Conservation (phyloP, 1,284 basidiomycete species). For the Cryptococcus amylolentus region DNA sequence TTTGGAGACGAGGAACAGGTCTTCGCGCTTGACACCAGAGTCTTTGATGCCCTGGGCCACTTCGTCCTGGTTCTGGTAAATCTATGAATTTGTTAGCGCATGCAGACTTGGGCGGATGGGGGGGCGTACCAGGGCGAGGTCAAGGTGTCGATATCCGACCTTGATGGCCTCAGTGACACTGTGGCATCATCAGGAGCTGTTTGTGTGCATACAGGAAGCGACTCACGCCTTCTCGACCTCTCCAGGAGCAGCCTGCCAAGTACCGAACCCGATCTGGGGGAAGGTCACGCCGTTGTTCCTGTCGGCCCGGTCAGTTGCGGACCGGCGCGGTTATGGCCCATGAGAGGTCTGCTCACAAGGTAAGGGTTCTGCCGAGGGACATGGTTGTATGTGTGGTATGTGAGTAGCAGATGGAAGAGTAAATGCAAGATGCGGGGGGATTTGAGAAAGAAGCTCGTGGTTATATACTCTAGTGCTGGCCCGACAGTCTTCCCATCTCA, state of each 20-base stretch:
- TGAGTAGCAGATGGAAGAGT: not conserved
- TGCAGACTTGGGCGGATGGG: not conserved
- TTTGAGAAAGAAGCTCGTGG: not conserved
- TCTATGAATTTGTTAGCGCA: not conserved
- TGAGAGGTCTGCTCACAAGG: constrained; percentile 1
- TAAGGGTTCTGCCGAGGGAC: constrained; percentile 12
- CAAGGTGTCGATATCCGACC: constrained; percentile 74
- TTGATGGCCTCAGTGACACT: constrained; percentile 65
- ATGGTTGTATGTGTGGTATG: not conserved
- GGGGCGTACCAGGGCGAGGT: constrained; percentile 67
- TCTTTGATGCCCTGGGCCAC: constrained; percentile 65
- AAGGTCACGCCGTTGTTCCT: constrained; percentile 47
- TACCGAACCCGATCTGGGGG: constrained; percentile 75
- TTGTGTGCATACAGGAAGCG: not conserved
- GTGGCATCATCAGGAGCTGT: constrained; percentile 45
- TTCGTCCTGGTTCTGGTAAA: constrained; percentile 7
- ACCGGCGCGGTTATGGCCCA: no score
- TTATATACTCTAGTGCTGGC: no score
- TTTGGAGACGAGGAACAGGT: constrained; percentile 78
- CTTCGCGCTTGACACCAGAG: constrained; percentile 71
- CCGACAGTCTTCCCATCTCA: no score
- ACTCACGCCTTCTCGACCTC: constrained; percentile 66
- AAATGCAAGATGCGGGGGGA: not conserved
- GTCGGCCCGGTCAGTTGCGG: not conserved
- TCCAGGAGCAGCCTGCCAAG: constrained; percentile 71